Percentiles rank a stretch among this genome's conserved stretches.
phyloP scores from a whole-genome alignment of 331 rosid species.

The Malus hybrid region DNA sequence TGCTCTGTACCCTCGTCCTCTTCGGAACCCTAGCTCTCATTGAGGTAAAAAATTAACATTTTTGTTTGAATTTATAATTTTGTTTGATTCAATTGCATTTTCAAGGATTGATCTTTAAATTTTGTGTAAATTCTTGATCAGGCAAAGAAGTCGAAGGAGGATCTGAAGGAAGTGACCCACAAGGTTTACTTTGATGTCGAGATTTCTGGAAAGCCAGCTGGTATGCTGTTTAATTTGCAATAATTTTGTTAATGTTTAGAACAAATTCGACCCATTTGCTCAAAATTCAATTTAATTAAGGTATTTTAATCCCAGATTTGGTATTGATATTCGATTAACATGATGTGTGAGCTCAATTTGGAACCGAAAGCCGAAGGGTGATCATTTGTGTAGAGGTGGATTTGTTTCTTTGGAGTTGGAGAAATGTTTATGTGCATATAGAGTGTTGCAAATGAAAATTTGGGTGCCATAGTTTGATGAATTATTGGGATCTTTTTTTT shows the following conservation, averaged over 20 bases:
- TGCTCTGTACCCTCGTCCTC: constrained; percentile 44
- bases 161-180: constrained; percentile 74
- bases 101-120: not conserved
- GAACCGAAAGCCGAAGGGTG: not conserved
- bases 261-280: not conserved
- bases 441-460: not conserved
- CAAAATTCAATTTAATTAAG: not conserved
- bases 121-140: constrained; percentile 11
- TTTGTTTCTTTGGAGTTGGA: not conserved
- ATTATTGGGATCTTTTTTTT: not conserved
- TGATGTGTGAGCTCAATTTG: not conserved
- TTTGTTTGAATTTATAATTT: not conserved
- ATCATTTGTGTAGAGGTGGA: not conserved
- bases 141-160: constrained; percentile 83
- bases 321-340: not conserved
- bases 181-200: constrained; percentile 89
- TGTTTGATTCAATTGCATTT: not conserved
- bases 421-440: not conserved
- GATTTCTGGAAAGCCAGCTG: constrained; percentile 76
- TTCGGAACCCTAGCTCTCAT: constrained; percentile 55
- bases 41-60: constrained; percentile 31
- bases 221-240: constrained; percentile 19
- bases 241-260: not conserved
- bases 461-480: not conserved
- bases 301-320: not conserved